These are phyloP conservation scores for Cyclostephanos tholiformis DNA, from an alignment of 108 stramenopile genomes.

Conservation along the genomic window DNA sequence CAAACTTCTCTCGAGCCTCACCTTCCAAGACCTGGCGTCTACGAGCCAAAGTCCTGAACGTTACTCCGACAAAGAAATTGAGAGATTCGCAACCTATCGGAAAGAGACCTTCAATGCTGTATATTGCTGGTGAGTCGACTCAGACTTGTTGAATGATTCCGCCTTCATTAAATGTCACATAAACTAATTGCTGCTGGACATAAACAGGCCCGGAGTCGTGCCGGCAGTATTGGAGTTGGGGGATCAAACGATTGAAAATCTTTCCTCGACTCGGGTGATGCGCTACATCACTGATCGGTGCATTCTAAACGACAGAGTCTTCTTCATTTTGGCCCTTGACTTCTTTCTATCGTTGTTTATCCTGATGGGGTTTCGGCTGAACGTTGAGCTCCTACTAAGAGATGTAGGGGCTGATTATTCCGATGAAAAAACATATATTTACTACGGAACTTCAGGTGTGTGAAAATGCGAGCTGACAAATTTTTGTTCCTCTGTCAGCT, in stretches of 20 bases:
- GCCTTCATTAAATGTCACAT: neutral
- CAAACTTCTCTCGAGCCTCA: constrained; percentile 44
- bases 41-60: constrained; percentile 36
- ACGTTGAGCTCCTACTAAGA: constrained; percentile 41
- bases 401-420: constrained; percentile 29
- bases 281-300: constrained; percentile 45
- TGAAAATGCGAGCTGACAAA: too few species aligned
- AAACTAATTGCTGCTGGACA: neutral
- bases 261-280: constrained; percentile 47
- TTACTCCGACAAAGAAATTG: constrained; percentile 42
- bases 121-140: constrained; percentile 1
- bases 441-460: constrained; percentile 14
- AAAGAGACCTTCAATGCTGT: constrained; percentile 39
- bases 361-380: constrained; percentile 41
- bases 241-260: constrained; percentile 30
- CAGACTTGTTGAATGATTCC: neutral
- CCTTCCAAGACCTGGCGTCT: constrained; percentile 34
- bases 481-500: too few species aligned
- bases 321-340: constrained; percentile 40
- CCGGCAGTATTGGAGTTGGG: constrained; percentile 47
- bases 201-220: constrained; percentile 31
- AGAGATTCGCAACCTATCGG: constrained; percentile 28
- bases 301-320: constrained; percentile 39
- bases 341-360: constrained; percentile 47
- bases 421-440: constrained; percentile 24